Evolutionary conservation across 768 basidiomycete species (phyloP).

Genomic region (Thelephora ganbajun): DNA sequence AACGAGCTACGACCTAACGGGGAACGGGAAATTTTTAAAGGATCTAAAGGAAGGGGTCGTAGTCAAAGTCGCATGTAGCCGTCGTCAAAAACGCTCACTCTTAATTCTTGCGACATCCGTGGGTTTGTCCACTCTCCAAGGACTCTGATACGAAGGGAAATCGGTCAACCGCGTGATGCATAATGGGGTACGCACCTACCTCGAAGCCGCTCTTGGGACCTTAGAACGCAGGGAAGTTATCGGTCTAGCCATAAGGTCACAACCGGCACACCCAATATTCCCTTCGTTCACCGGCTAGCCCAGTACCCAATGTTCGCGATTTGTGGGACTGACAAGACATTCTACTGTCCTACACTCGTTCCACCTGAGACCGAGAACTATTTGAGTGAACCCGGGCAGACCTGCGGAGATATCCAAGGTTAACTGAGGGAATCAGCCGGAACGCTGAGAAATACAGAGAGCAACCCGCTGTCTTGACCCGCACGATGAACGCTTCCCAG

Average conservation of each 20-base stretch:
- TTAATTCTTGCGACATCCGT: constrained; percentile 59
- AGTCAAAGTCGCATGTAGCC: background rate
- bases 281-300: constrained; percentile 28
- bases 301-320: no score
- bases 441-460: background rate
- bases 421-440: constrained; percentile 16
- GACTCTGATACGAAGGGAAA: constrained; percentile 35
- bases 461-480: constrained; percentile 44
- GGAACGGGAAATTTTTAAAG: no score
- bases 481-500: constrained; percentile 80
- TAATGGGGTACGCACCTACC: constrained; percentile 22
- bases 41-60: no score
- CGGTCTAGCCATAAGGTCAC: constrained; percentile 58
- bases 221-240: constrained; percentile 94
- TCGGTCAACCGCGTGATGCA: background rate
- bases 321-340: constrained; percentile 40
- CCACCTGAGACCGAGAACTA: background rate
- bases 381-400: constrained; percentile 27
- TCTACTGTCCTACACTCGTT: constrained; percentile 52
- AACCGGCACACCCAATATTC: constrained; percentile 91
- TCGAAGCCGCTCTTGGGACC: constrained; percentile 69
- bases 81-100: constrained; percentile 26
- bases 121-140: constrained; percentile 62
- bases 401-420: constrained; percentile 95
- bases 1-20: no score